Evolutionary conservation across 805 yeast genomes (phyloP), one percentile per base, ranked within the genome.

Genomic region (Metschnikowia cerradonensis): DNA sequence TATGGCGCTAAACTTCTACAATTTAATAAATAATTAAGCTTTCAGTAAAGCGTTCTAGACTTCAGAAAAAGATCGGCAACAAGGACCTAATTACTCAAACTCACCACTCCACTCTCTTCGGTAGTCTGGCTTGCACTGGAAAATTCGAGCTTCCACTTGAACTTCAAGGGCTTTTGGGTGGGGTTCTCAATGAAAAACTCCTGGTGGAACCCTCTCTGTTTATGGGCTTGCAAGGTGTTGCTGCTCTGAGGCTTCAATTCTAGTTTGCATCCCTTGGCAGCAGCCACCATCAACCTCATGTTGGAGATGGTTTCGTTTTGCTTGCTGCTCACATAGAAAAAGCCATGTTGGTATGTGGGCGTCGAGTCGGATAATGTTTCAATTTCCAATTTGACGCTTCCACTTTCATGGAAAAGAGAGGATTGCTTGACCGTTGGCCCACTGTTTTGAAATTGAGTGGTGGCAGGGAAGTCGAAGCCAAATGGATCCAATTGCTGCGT

Each of bases 131-230:
- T 53, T 7, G 43, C 44, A 8, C 76, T 63, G 10, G 61, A 58
- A 63, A 80, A 88, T 50, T 79, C 79, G 22, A 79, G 76, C 65
- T 84, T 87, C 92, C 91, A 89, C 66, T 88, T 86, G 52, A 89
- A 74, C 66, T 86, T 88, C 57, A 86, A 69, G 23, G 63, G 65
- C 58, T 70, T 75, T 36, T 61, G 57, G 23, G 52, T 47, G 6
- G 67, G 59, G 57, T 68, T 73, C 46, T 71, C 76, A 34, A 67
- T 65, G 0, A 67, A 61, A 45, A 81, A 73, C 33, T 68, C 72
- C 66, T 88, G 94, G 4, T 72, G 66, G 15, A 86, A 71, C 6
- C 82, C 82, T 48, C 78, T 73, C 34, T 63, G 66, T 43, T 71
- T 72, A 48, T 72, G 73, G 2, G 80, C 76, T 50, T 74, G 72